Percentiles rank a stretch among this genome's conserved stretches.
Evolutionary conservation across 1,139 yeast species (phyloP).

Genomic region (Geotrichum histeridarum): DNA sequence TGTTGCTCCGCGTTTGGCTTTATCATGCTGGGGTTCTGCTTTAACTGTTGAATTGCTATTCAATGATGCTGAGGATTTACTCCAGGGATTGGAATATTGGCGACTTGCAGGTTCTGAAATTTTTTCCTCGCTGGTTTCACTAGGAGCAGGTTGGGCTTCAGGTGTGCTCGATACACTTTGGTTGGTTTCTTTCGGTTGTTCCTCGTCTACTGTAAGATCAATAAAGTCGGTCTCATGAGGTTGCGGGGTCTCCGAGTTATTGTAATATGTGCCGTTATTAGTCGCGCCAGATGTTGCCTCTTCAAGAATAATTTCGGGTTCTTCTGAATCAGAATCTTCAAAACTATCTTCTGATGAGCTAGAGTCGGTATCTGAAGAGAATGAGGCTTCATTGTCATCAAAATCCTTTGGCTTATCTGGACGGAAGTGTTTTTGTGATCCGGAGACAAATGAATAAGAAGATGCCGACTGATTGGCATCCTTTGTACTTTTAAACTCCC

Average conservation of each 20-base stretch:
- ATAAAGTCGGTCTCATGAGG: neutral
- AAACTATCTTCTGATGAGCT: neutral
- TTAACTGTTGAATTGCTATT: too few relatives aligned
- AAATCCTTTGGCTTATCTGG: neutral
- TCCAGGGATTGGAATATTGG: too few relatives aligned
- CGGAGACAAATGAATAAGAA: slow-evolving; percentile 14
- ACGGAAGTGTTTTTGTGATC: neutral
- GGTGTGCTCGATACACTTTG: too few relatives aligned
- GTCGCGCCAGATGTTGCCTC: neutral
- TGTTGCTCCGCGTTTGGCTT: too few relatives aligned
- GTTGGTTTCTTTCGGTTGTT: slow-evolving; percentile 23
- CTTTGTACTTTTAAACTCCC: slow-evolving; percentile 15
- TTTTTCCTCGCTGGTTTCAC: too few relatives aligned
- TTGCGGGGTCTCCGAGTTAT: too few relatives aligned
- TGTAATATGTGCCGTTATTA: too few relatives aligned
- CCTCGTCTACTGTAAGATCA: slow-evolving; percentile 26
- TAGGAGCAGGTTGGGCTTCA: too few relatives aligned
- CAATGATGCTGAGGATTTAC: too few relatives aligned
- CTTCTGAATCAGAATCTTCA: slow-evolving; percentile 8
- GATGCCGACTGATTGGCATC: slow-evolving; percentile 13
- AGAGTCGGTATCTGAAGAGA: neutral
- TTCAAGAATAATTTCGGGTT: slow-evolving; percentile 12
- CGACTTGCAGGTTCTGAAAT: too few relatives aligned
- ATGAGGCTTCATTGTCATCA: neutral
- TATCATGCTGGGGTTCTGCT: too few relatives aligned